A percentile compares a stretch with the other conserved stretches of the same genome.
phyloP scores from a whole-genome alignment of 1,139 yeast genomes.

The Saccharomycopsis phalli region DNA sequence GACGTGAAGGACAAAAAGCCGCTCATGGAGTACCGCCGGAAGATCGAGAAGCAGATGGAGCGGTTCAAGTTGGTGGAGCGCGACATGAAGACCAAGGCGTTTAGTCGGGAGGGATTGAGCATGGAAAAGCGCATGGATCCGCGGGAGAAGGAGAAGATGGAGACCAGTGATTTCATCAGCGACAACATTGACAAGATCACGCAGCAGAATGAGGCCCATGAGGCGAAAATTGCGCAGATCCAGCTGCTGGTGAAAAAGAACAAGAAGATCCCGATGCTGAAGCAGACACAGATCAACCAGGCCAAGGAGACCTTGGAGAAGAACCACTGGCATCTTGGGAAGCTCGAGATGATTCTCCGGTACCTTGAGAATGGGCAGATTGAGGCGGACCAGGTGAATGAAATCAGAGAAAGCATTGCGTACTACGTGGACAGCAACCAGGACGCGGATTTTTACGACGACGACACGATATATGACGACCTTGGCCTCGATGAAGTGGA shows the following conservation, averaged over 20 bases:
- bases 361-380: conserved; percentile 76
- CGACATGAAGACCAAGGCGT: conserved; percentile 91
- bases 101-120: conserved; percentile 87
- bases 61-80: conserved; percentile 92
- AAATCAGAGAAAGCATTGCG: conserved; percentile 80
- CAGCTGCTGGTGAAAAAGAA: conserved; percentile 44
- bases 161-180: conserved; percentile 63
- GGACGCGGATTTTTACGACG: conserved; percentile 93
- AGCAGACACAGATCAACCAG: conserved; percentile 50
- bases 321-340: conserved; percentile 70
- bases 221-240: conserved; percentile 63
- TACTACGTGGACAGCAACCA: conserved; percentile 93
- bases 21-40: conserved; percentile 68
- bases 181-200: conserved; percentile 75
- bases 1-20: conserved; percentile 86
- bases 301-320: conserved; percentile 60
- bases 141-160: conserved; percentile 70
- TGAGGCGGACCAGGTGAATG: conserved; percentile 74
- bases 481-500: conserved; percentile 68
- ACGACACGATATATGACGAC: conserved; percentile 87
- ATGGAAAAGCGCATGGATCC: conserved; percentile 63
- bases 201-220: conserved; percentile 71
- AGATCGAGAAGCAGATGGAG: conserved; percentile 93
- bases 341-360: conserved; percentile 70
- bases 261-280: conserved; percentile 46